These are phyloP conservation scores for Biscogniauxia marginata DNA, from an alignment of 2,329 filamentous ascomycete genomes.

Conservation along the genomic window DNA sequence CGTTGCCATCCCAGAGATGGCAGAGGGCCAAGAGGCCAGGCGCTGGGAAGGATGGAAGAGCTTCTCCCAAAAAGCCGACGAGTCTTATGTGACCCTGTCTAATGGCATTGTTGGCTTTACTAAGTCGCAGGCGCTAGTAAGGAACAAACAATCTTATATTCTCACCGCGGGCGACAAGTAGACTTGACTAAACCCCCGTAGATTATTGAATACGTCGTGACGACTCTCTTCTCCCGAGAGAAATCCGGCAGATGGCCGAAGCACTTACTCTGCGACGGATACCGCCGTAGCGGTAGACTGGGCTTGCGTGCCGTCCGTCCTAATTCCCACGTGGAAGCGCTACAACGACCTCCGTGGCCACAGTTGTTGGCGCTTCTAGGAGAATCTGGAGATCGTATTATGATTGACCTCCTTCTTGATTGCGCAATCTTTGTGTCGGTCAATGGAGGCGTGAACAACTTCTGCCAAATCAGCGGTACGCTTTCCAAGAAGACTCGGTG, in stretches of 20 bases:
- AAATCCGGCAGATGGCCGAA: conserved; percentile 53
- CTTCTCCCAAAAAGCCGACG: conserved; percentile 63
- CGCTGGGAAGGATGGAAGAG: conserved; percentile 56
- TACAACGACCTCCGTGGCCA: conserved; percentile 75
- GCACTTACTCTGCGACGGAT: conserved; percentile 84
- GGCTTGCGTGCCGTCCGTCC: conserved; percentile 63
- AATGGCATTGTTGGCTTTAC: conserved; percentile 42
- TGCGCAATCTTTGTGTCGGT: conserved; percentile 73
- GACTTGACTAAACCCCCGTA: conserved; percentile 34
- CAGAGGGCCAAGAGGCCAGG: conserved; percentile 32
- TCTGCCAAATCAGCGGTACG: conserved; percentile 76
- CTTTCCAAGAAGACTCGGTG: conserved; percentile 3
- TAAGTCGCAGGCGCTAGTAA: conserved; percentile 65
- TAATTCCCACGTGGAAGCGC: conserved; percentile 66
- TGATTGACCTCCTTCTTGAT: conserved; percentile 74
- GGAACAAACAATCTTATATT: conserved; percentile 20
- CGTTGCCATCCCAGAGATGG: conserved; percentile 52
- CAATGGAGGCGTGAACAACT: conserved; percentile 59
- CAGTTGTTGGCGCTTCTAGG: conserved; percentile 73
- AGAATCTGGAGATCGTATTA: conserved; percentile 69
- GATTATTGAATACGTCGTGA: conserved; percentile 77
- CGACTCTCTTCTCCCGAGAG: conserved; percentile 67
- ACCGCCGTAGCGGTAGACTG: conserved; percentile 48
- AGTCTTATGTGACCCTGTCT: conserved; percentile 54
- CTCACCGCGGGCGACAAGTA: conserved; percentile 7